Evolutionary conservation across 805 yeast genomes (phyloP).

Genomic region (Suhomyces prunicola): DNA sequence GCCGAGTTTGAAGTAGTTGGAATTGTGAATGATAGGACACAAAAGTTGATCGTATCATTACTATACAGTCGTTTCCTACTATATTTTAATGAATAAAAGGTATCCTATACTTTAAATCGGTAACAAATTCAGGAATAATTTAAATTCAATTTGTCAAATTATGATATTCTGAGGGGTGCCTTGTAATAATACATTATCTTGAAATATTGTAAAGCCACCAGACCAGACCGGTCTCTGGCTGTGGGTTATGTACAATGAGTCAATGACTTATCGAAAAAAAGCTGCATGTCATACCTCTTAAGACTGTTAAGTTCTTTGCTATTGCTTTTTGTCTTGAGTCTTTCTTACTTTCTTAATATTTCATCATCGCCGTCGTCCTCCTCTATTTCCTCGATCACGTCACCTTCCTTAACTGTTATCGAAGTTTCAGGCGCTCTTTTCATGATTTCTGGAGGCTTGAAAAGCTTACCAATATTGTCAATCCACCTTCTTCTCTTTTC

Average conservation of each 20-base stretch:
- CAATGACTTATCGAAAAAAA: neutral
- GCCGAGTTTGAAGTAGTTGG: no score
- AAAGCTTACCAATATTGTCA: slow-evolving; percentile 81
- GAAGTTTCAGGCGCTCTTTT: slow-evolving; percentile 67
- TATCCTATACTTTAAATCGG: no score
- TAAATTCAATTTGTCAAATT: no score
- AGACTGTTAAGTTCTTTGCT: neutral
- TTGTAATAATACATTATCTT: neutral
- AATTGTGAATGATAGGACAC: no score
- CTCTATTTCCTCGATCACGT: slow-evolving; percentile 32
- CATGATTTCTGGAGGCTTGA: slow-evolving; percentile 65
- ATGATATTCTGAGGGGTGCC: no score
- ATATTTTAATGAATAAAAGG: no score
- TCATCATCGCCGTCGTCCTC: slow-evolving; percentile 25
- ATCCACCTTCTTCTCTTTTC: slow-evolving; percentile 92
- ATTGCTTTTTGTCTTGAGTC: neutral
- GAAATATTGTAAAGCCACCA: neutral
- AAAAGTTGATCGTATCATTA: no score
- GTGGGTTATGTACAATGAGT: neutral
- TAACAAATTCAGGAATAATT: no score
- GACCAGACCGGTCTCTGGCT: neutral
- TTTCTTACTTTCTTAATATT: neutral
- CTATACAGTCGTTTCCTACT: no score
- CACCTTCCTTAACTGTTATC: slow-evolving; percentile 45
- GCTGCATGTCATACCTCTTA: neutral